These are phyloP conservation scores for Neurospora tetrasperma DNA, from an alignment of 495 filamentous ascomycete genomes.

Conservation along the genomic window DNA sequence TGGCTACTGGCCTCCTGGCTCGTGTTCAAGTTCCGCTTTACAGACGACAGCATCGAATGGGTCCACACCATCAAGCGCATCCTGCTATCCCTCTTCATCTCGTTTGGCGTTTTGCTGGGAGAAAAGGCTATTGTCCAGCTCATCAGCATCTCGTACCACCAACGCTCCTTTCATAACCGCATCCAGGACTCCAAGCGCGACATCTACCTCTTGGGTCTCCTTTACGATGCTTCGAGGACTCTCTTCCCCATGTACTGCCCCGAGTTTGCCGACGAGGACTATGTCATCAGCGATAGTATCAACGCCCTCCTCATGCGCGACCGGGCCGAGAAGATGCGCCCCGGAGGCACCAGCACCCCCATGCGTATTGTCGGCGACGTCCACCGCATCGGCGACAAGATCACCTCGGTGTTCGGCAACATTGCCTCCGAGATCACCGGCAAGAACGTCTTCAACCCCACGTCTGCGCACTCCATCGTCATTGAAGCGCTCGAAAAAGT, in stretches of 20 bases:
- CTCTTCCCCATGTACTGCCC: constrained; percentile 86
- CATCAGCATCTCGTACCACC: constrained; percentile 90
- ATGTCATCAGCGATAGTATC: constrained; percentile 76
- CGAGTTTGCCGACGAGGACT: constrained; percentile 87
- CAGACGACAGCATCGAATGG: constrained; percentile 26
- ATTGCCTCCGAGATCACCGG: constrained; percentile 90
- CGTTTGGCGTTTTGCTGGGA: constrained; percentile 62
- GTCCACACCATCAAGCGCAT: constrained; percentile 52
- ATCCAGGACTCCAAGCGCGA: constrained; percentile 86
- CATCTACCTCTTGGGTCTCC: constrained; percentile 62
- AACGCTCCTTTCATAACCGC: constrained; percentile 77
- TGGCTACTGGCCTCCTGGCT: constrained; percentile 75
- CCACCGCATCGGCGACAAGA: constrained; percentile 76
- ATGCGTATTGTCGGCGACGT: constrained; percentile 70
- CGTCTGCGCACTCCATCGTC: constrained; percentile 77
- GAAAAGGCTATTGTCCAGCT: constrained; percentile 84
- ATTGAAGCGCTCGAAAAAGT: constrained; percentile 79
- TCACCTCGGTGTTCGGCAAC: constrained; percentile 86
- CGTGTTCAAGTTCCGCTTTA: constrained; percentile 63
- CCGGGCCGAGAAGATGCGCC: constrained; percentile 33
- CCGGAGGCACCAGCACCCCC: constrained; percentile 55
- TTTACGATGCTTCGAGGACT: constrained; percentile 80
- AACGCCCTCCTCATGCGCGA: constrained; percentile 37
- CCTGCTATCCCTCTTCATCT: constrained; percentile 65
- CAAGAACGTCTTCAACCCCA: constrained; percentile 87